Evolutionary conservation across 2,329 filamentous ascomycete genomes (phyloP).

Genomic region (Neofusicoccum sp.): DNA sequence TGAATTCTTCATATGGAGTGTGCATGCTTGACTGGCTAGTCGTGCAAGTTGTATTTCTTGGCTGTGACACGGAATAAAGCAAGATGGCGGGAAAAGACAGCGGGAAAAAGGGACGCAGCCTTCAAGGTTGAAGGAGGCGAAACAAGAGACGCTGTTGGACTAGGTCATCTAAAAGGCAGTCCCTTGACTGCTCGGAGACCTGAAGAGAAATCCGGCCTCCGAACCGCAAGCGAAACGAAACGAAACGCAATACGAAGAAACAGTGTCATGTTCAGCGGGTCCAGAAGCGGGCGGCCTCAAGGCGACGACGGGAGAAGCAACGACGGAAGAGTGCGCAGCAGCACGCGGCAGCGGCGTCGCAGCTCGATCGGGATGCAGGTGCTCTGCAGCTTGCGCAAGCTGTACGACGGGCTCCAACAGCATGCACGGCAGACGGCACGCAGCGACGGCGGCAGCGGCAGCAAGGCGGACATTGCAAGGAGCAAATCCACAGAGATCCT

Average conservation of each 20-base stretch:
- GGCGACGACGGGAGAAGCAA: background rate
- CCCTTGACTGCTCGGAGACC: background rate
- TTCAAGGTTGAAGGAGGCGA: background rate
- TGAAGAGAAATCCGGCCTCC: background rate
- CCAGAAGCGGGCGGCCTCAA: background rate
- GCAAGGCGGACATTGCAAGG: background rate
- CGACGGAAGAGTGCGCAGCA: background rate
- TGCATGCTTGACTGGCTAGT: background rate
- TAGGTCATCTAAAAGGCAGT: background rate
- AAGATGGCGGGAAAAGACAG: background rate
- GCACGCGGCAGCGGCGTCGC: background rate
- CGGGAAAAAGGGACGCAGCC: background rate
- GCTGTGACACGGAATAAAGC: background rate
- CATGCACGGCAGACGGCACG: background rate
- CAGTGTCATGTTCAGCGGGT: slow-evolving; percentile 1
- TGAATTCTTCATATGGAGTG: background rate
- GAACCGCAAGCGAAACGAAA: background rate
- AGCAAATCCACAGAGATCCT: slow-evolving; percentile 3
- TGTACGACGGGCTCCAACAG: slow-evolving; percentile 5
- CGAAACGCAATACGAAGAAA: background rate
- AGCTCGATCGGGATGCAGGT: background rate
- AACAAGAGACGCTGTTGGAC: background rate
- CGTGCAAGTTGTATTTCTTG: too few relatives aligned
- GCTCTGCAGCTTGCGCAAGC: background rate
- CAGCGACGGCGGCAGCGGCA: background rate